A percentile compares a stretch with the other conserved stretches of the same genome.
Evolutionary conservation across 1,139 yeast species (phyloP).

Genomic region (Debaryomyces fabryi): DNA sequence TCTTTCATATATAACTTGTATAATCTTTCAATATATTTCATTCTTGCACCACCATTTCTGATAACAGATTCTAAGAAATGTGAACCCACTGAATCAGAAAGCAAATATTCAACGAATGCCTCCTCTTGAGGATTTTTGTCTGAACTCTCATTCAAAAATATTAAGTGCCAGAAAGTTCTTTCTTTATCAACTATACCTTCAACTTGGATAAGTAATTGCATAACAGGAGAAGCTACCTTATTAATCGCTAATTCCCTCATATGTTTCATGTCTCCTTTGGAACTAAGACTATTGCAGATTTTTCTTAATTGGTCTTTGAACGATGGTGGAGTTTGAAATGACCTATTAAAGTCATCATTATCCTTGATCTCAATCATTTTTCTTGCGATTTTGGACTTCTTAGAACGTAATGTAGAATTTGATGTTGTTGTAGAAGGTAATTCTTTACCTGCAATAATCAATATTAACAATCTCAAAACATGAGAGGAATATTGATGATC

Average conservation of each 20-base stretch:
- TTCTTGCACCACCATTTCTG: slow-evolving; percentile 61
- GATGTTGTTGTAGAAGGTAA: slow-evolving; percentile 76
- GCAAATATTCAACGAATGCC: slow-evolving; percentile 78
- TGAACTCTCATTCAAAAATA: slow-evolving; percentile 46
- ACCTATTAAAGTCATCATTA: slow-evolving; percentile 63
- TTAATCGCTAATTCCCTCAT: slow-evolving; percentile 78
- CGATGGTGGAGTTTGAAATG: slow-evolving; percentile 72
- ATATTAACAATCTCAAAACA: slow-evolving; percentile 70
- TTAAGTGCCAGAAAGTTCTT: slow-evolving; percentile 64
- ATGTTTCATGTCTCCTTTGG: slow-evolving; percentile 44
- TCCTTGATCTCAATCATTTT: slow-evolving; percentile 90
- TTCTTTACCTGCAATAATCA: slow-evolving; percentile 76
- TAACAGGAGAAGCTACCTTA: slow-evolving; percentile 83
- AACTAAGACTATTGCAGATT: slow-evolving; percentile 39
- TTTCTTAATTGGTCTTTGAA: slow-evolving; percentile 65
- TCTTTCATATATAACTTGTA: slow-evolving; percentile 74
- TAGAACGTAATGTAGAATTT: slow-evolving; percentile 79
- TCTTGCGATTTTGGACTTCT: slow-evolving; percentile 86
- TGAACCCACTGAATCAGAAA: slow-evolving; percentile 88
- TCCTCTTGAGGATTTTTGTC: slow-evolving; percentile 68
- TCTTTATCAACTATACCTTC: slow-evolving; percentile 80
- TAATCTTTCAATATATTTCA: slow-evolving; percentile 69
- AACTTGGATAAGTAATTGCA: slow-evolving; percentile 77
- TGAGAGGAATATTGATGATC: slow-evolving; percentile 87
- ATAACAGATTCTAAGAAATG: slow-evolving; percentile 81